Evolutionary conservation across 2,329 filamentous ascomycete genomes (phyloP), one percentile per base, ranked within the genome.

Genomic region (Verticillium tricorpus): DNA sequence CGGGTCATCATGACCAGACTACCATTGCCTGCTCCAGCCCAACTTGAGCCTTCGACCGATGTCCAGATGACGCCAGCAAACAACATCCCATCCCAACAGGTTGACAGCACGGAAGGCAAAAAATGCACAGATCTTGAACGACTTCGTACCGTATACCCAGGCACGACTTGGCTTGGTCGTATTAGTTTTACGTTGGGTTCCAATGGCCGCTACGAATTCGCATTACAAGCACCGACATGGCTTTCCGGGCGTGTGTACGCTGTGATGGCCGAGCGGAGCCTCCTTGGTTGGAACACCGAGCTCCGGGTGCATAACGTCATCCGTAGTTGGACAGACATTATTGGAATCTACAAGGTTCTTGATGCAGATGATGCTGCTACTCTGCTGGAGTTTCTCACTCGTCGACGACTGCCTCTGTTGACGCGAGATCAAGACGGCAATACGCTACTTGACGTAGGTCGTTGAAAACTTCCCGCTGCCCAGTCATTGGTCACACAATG

Each of bases 151-250:
- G 19, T 50, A 12, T 50, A 50, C n/a, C 45, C 45, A 1, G 45
- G 45, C 8, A 50, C 45, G 22, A 25, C 45, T 11, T 50, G 45
- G 45, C 6, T 50, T 14, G 45, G 45, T 4, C 45, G 45, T 14
- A 22, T 50, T 12, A 12, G n/a, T 5, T 50, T 50, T n/a, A 22
- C n/a, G 7, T n/a, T 50, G 7, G 19, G 11, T 11, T 50, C 45
- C 2, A 50, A 50, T 12, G 12, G 22, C 11, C 45, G 45, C 11
- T 50, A 50, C 8, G 45, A 50, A 2, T 25, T 50, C 8, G 19
- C n/a, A 11, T 9, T 58, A 2, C 57, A 58, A 19, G 22, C 25
- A 8, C 57, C 57, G 22, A 58, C 22, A 9, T 58, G 57, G 57
- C 57, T 58, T 28, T 8, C 39, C 6, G 25, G 39, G 3, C 31